Conservation (phyloP, 176 grass and related monocot species). For the Saccharum officinarum region DNA sequence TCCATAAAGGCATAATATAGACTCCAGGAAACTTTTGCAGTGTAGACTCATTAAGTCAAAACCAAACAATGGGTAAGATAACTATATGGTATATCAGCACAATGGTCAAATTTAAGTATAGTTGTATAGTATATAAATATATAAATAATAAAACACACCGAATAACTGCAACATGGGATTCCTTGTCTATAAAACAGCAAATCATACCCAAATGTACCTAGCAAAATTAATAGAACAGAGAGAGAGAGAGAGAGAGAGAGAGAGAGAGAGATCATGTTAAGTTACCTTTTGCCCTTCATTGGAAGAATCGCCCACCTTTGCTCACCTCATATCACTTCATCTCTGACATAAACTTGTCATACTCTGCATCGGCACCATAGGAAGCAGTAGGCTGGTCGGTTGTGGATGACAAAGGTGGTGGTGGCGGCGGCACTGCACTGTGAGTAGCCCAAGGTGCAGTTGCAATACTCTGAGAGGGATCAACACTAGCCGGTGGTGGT, state of each 20-base stretch:
- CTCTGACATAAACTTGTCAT: conserved; percentile 91
- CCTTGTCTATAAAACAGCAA: background rate
- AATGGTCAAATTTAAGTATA: background rate
- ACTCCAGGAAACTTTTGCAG: background rate
- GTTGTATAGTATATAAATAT: background rate
- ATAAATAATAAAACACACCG: background rate
- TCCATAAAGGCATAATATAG: background rate
- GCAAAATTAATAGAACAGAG: background rate
- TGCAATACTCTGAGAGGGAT: conserved; percentile 72
- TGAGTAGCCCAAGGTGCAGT: conserved; percentile 78
- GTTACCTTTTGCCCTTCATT: conserved; percentile 40
- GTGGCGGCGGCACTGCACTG: conserved; percentile 35
- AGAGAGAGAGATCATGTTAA: background rate
- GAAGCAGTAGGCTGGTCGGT: conserved; percentile 41
- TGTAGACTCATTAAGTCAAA: background rate
- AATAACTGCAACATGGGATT: background rate
- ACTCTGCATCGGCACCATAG: conserved; percentile 71
- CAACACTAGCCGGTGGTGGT: conserved; percentile 42
- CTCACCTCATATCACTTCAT: conserved; percentile 73
- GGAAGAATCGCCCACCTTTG: conserved; percentile 25
- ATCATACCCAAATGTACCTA: background rate
- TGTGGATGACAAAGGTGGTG: conserved; percentile 37
- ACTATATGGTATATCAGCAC: background rate
- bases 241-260: background rate
- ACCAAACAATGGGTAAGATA: background rate